phyloP scores from a whole-genome alignment of 2,329 filamentous ascomycete genomes.

The Arachnopeziza araneosa region DNA sequence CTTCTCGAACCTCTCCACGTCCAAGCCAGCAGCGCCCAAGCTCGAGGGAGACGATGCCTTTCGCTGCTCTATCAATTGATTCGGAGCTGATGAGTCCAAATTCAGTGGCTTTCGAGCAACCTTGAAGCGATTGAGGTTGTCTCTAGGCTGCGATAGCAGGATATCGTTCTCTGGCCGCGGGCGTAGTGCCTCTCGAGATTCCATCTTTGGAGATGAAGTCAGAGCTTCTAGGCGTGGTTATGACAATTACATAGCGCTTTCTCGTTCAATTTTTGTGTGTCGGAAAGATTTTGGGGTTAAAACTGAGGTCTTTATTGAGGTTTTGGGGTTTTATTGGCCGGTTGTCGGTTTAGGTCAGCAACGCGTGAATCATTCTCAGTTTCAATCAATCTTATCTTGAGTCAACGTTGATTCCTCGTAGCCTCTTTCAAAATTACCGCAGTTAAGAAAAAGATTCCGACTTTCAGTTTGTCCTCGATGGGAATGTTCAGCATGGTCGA shows the following conservation, averaged over 20 bases:
- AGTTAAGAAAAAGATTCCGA: too few species aligned
- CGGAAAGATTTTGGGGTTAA: too few species aligned
- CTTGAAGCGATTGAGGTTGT: neutral
- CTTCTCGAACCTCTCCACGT: neutral
- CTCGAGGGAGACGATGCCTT: neutral
- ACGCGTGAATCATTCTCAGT: too few species aligned
- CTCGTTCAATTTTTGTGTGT: too few species aligned
- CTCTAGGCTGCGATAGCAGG: neutral
- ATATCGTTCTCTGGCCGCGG: neutral
- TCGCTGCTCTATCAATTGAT: neutral
- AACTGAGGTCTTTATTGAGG: too few species aligned
- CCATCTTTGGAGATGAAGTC: neutral
- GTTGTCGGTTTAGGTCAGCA: too few species aligned
- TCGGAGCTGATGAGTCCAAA: constrained; percentile 2
- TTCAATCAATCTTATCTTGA: too few species aligned
- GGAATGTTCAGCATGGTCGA: too few species aligned
- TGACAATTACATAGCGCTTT: neutral
- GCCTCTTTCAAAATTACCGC: too few species aligned
- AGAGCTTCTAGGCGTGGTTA: neutral
- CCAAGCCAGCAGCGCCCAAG: neutral
- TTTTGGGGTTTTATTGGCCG: too few species aligned
- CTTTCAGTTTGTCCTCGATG: too few species aligned
- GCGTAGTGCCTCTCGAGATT: neutral
- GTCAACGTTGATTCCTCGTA: too few species aligned
- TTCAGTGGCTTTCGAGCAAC: constrained; percentile 9